Base-by-base conservation (phyloP, 1,284 basidiomycete genomes). In the Cutaneotrichosporon cavernicola region DNA sequence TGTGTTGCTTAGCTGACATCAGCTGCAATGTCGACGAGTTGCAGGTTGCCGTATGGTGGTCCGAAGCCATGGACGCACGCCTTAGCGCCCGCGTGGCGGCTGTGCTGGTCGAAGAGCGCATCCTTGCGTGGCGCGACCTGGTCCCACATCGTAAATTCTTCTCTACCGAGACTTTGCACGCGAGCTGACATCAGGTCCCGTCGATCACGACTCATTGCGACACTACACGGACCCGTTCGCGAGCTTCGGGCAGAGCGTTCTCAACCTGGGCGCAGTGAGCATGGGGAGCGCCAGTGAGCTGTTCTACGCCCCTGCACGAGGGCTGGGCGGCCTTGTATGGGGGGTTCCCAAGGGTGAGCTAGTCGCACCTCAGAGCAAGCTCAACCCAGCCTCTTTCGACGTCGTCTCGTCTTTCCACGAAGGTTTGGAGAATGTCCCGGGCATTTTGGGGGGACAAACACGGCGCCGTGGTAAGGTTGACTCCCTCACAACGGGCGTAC, bases 21-120 rank as follows among this genome's bases (percentile, higher is more conserved):
- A 82, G 86, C 68, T 88, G 86, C 67, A 85, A 87, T 68, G 67
- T 88, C 55, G 84, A 85, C 60, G 81, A 84, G 0, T 74, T 76
- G 0, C 79, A 80, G 46, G 65, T 84, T 8, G 87, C 86, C 0
- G 80, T 85, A 1, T 88, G 86, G 87, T 88, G 85, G 84, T 86
- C 83, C 4, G 82, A 83, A 8, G 80, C 83, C 60, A 79, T 84
- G 66, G 85, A 80, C 63, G 68, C 87, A 26, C 83, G 84, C 58
- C 78, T 88, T 7, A 86, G 85, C 56, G 83, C 82, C 8, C 83
- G 85, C 52, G 85, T 84, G 2, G 86, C 85, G 0, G 84, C 85
- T 60, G 80, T 82, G 0, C 72, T 88, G 6, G 77, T 80, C 0
- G 83, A 86, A 36, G 81, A 82, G 2, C 80, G 81, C 34, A 70